Base-by-base conservation (phyloP, 2,329 filamentous ascomycete genomes). In the Botrytis hyacinthi region DNA sequence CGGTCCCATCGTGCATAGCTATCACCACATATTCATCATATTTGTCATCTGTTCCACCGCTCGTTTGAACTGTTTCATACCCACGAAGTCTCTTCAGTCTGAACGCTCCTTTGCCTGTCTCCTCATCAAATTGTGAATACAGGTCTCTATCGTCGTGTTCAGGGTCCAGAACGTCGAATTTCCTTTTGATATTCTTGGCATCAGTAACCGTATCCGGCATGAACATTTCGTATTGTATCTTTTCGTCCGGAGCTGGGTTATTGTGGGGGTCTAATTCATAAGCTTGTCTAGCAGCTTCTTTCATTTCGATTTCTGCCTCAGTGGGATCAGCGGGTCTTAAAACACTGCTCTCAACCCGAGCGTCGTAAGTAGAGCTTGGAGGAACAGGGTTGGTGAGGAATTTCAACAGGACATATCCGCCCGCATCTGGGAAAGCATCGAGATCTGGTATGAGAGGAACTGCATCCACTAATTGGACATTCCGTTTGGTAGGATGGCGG, bases 361-460 rank as follows among this genome's bases (percentile, higher is more conserved):
- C 84, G 80, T 91, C 89, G 80, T 91, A 92, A 62, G 82, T 82
- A 65, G 78, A 83, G 61, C 82, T 83, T 72, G 85, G 83, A 16
- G 86, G 83, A 42, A 92, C 87, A 5, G 90, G 90, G 79, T 90
- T 91, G 76, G 87, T 89, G 70, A 86, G 86, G 81, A 92, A 92
- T 81, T 92, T 92, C 83, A 92, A 85, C 22, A 90, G 89, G 76
- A 91, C 88, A 79, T 92, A 92, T 75, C 90, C 89, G 72, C 90
- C 90, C 4, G 88, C 88, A 81, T 92, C 90, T 66, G 90, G 89
- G 83, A 91, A 91, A n/a, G 89, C 87, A 74, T 91, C 88, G 60
- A 90, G 85, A 78, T 92, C 90, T 9, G 90, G 90, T 29, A 92
- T 81, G 57, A 92, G 82, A 42, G 90, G 89, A 74, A 86, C 87